These are phyloP conservation scores for Camellia sinensis DNA, from an alignment of 148 eudicot genomes.

Conservation along the genomic window DNA sequence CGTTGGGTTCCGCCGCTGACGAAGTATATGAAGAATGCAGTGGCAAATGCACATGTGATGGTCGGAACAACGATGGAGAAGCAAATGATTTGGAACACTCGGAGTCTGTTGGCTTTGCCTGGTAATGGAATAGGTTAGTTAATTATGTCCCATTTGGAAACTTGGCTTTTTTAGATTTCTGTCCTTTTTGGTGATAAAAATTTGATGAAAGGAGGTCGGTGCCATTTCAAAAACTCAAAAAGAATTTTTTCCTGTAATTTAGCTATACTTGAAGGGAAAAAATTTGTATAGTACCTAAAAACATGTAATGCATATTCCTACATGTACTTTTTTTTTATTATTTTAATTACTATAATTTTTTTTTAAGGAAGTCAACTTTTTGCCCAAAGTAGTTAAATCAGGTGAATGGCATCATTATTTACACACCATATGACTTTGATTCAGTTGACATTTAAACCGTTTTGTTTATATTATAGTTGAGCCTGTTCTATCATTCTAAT, in stretches of 20 bases:
- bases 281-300: no score
- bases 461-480: neutral
- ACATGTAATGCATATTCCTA: no score
- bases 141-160: no score
- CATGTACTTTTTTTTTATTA: no score
- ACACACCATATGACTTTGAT: neutral
- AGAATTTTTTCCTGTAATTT: no score
- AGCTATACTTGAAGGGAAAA: no score
- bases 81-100: constrained; percentile 48
- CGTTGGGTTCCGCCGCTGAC: neutral
- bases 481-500: neutral
- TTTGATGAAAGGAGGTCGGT: no score
- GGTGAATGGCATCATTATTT: neutral
- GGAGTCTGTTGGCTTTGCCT: constrained; percentile 26
- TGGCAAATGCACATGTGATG: constrained; percentile 32
- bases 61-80: constrained; percentile 55
- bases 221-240: no score
- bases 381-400: no score
- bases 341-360: no score
- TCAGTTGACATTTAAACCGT: neutral
- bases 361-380: neutral
- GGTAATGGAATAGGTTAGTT: neutral
- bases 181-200: no score
- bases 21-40: constrained; percentile 38
- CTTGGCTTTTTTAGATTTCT: no score